These are phyloP conservation scores for Niebla homalea DNA, from an alignment of 495 filamentous ascomycete genomes.

Conservation along the genomic window DNA sequence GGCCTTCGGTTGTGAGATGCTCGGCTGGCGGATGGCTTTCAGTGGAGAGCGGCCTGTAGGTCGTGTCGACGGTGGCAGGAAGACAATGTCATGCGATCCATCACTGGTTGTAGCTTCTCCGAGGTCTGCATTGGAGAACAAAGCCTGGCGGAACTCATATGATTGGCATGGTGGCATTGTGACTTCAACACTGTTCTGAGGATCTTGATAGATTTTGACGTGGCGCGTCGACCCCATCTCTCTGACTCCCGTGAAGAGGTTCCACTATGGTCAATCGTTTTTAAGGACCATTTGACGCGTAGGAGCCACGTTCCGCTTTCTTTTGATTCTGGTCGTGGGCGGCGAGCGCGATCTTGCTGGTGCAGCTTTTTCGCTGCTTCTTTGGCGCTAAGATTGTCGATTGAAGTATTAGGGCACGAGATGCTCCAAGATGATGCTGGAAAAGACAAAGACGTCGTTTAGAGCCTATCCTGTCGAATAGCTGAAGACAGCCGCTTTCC, in stretches of 20 bases:
- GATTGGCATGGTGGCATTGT: conserved; percentile 37
- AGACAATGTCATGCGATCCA: conserved; percentile 29
- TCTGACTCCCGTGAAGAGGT: neutral
- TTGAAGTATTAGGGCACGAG: no score
- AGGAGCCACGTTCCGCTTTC: neutral
- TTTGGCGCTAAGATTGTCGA: no score
- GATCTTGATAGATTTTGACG: conserved; percentile 52
- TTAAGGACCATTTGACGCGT: conserved; percentile 9
- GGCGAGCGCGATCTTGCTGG: neutral
- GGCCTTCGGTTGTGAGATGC: conserved; percentile 29
- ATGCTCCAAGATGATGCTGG: no score
- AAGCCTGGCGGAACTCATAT: neutral
- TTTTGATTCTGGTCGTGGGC: neutral
- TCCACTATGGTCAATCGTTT: neutral
- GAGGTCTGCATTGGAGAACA: no score
- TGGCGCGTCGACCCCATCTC: conserved; percentile 55
- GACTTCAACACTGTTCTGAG: conserved; percentile 35
- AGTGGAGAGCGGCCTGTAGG: conserved; percentile 46
- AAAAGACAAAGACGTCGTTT: no score
- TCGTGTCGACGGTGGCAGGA: conserved; percentile 40
- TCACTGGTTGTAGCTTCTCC: no score
- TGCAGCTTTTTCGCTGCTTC: neutral
- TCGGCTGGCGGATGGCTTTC: conserved; percentile 35
- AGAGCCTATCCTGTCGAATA: no score
- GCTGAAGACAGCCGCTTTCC: no score